Evolutionary conservation across 176 grass and related monocot genomes (phyloP).

Genomic region (Eleusine indica): DNA sequence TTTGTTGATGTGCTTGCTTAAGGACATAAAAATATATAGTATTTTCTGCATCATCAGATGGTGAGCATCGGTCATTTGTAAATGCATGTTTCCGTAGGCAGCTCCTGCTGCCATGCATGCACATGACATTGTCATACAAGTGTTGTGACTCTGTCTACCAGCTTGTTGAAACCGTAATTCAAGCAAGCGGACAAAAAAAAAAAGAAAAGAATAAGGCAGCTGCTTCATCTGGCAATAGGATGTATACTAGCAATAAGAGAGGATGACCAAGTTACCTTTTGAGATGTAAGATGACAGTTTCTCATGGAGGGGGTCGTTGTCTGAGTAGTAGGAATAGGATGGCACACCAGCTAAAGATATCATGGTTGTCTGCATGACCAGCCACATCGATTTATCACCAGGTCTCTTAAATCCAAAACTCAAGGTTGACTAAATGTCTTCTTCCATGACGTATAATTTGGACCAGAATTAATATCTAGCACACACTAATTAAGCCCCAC

Average conservation of each 20-base stretch:
- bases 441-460: too few species aligned
- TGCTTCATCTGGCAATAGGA: neutral
- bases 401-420: too few species aligned
- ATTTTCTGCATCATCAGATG: neutral
- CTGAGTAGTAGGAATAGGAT: neutral
- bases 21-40: neutral
- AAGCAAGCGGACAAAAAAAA: neutral
- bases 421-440: too few species aligned
- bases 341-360: neutral
- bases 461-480: too few species aligned
- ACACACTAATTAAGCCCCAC: too few species aligned
- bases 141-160: neutral
- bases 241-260: neutral
- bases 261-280: neutral
- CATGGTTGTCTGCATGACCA: neutral
- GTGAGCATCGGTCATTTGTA: neutral
- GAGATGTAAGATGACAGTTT: neutral
- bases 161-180: slow-evolving; percentile 2
- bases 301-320: neutral
- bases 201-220: neutral
- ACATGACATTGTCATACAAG: neutral
- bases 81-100: neutral
- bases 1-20: neutral
- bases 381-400: too few species aligned
- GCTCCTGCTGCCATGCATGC: neutral